These are phyloP conservation scores for Saccharomycopsis selenospora DNA, from an alignment of 805 yeast genomes.

Conservation along the genomic window DNA sequence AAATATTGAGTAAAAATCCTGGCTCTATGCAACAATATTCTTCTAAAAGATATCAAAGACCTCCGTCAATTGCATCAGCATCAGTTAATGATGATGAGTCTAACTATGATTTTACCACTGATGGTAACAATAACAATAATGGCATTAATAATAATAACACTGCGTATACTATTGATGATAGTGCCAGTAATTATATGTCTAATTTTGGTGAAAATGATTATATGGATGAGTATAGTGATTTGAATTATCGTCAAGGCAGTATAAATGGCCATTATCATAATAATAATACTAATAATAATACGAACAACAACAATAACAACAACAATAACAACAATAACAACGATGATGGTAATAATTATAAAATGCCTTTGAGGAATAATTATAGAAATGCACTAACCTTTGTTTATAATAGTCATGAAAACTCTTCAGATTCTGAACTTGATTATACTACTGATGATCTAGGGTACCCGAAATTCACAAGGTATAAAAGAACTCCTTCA, in stretches of 20 bases:
- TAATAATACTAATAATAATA: conserved; percentile 4
- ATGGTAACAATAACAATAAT: background rate
- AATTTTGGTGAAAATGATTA: conserved; percentile 1
- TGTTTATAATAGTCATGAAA: conserved; percentile 22
- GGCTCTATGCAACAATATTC: background rate
- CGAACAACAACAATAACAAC: conserved; percentile 13
- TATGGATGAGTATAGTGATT: background rate
- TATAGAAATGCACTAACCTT: conserved; percentile 20
- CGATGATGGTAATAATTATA: conserved; percentile 6
- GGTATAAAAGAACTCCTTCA: conserved; percentile 10
- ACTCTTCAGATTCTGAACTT: conserved; percentile 17
- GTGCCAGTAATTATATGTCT: background rate
- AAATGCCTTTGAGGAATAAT: background rate
- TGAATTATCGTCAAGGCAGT: conserved; percentile 8
- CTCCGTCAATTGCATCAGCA: background rate
- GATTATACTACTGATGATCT: conserved; percentile 21
- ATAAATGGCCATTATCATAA: conserved; percentile 22
- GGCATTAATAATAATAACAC: background rate
- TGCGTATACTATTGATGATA: background rate
- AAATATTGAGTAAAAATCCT: background rate
- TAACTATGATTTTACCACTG: background rate
- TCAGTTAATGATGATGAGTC: background rate
- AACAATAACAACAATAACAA: conserved; percentile 2
- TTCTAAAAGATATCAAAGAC: background rate
- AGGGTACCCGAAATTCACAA: conserved; percentile 17